Conservation (phyloP, 352 stramenopile genomes). For the Sclerospora graminicola region DNA sequence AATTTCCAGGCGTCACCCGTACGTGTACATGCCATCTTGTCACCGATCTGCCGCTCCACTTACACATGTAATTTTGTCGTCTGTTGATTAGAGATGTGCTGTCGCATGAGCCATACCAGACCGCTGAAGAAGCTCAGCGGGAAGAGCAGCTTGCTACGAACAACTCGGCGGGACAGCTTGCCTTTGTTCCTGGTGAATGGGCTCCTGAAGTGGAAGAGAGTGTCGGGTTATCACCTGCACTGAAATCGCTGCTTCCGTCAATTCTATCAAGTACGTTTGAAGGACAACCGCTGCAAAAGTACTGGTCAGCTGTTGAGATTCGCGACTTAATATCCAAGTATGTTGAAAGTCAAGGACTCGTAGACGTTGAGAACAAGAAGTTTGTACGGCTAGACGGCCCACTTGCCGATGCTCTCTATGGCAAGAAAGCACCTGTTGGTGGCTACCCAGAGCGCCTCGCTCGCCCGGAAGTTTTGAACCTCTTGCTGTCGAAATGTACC, state of each 20-base stretch:
- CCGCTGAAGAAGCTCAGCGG: constrained; percentile 36
- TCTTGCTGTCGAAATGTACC: constrained; percentile 50
- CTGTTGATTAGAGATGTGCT: constrained; percentile 35
- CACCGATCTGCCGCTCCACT: background rate
- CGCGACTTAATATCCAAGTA: constrained; percentile 53
- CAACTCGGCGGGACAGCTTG: constrained; percentile 24
- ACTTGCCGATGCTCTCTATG: constrained; percentile 64
- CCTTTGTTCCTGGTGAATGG: constrained; percentile 49
- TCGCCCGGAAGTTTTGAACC: constrained; percentile 40
- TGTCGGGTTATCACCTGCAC: constrained; percentile 39
- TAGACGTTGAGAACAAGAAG: constrained; percentile 53
- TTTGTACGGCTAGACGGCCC: constrained; percentile 52
- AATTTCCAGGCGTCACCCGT: constrained; percentile 58
- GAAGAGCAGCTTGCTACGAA: constrained; percentile 34
- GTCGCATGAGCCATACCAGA: constrained; percentile 41
- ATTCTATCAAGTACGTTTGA: constrained; percentile 10
- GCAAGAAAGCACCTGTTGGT: constrained; percentile 43
- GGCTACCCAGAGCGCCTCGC: constrained; percentile 53
- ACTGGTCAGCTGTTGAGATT: constrained; percentile 41
- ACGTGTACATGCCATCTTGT: constrained; percentile 16
- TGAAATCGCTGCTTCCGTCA: constrained; percentile 43
- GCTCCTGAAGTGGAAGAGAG: constrained; percentile 58
- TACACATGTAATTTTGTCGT: constrained; percentile 4
- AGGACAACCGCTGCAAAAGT: constrained; percentile 30
- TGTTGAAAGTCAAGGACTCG: constrained; percentile 41